These are phyloP conservation scores for Sesbania bispinosa DNA, from an alignment of 306 rosid species.

Conservation along the genomic window DNA sequence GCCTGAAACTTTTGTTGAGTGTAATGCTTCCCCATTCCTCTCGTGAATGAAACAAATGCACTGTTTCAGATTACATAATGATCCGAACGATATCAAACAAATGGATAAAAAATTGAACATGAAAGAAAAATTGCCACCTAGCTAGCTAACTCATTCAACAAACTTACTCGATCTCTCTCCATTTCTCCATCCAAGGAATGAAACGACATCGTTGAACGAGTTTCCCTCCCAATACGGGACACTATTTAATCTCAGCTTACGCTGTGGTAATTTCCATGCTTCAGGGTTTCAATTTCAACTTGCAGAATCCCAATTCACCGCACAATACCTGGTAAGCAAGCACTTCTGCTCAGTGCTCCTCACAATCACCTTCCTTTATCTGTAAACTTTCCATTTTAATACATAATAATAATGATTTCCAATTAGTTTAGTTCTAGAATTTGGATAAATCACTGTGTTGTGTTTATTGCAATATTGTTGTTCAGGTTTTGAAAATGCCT, in stretches of 20 bases:
- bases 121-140: neutral
- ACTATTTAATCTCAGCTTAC: slow-evolving; percentile 2
- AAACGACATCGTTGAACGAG: neutral
- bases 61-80: neutral
- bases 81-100: neutral
- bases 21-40: slow-evolving; percentile 28
- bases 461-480: neutral
- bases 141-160: slow-evolving; percentile 21
- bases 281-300: neutral
- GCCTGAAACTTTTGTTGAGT: neutral
- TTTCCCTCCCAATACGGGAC: neutral
- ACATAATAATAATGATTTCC: no score
- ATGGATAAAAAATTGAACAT: neutral
- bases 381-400: no score
- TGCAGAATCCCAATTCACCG: neutral
- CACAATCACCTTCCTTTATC: no score
- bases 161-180: neutral
- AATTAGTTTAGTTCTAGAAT: no score
- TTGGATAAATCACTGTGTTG: neutral
- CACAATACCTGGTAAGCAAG: neutral
- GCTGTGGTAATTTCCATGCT: neutral
- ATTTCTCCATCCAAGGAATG: no score
- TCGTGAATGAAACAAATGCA: slow-evolving; percentile 31
- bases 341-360: neutral
- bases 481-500: slow-evolving; percentile 57